These are phyloP conservation scores for Albatrellus sp. DNA, from an alignment of 1,284 basidiomycete species.

Conservation along the genomic window DNA sequence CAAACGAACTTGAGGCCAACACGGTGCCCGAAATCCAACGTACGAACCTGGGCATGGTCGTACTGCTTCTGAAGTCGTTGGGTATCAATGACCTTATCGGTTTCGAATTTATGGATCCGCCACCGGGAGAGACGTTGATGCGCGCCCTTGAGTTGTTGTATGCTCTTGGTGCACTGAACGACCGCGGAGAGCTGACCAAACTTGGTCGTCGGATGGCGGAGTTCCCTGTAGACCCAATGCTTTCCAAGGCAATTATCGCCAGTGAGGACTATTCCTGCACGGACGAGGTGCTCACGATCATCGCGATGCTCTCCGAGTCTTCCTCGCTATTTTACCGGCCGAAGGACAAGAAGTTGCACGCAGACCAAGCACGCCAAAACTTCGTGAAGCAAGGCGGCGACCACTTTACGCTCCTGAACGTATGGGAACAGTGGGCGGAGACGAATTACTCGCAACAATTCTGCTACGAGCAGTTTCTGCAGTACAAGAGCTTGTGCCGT, in stretches of 20 bases:
- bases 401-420: conserved; percentile 93
- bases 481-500: conserved; percentile 90
- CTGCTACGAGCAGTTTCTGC: conserved; percentile 94
- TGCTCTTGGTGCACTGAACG: conserved; percentile 92
- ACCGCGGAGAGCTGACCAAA: conserved; percentile 92
- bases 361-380: conserved; percentile 93
- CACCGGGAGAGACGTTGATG: conserved; percentile 97
- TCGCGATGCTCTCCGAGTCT: conserved; percentile 95
- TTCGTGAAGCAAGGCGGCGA: conserved; percentile 95
- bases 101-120: conserved; percentile 99
- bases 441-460: conserved; percentile 92
- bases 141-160: conserved; percentile 89
- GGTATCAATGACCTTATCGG: conserved; percentile 97
- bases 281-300: conserved; percentile 94
- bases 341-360: conserved; percentile 93
- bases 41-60: conserved; percentile 95
- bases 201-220: conserved; percentile 96
- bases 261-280: conserved; percentile 94
- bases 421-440: conserved; percentile 99
- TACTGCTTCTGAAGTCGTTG: conserved; percentile 87
- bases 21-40: conserved; percentile 98
- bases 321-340: conserved; percentile 92
- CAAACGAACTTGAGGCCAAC: conserved; percentile 92
- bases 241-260: conserved; percentile 92
- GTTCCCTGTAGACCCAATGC: conserved; percentile 97